These are phyloP conservation scores for Carex sylvatica DNA, from an alignment of 202 grass and related monocot species.

Conservation along the genomic window DNA sequence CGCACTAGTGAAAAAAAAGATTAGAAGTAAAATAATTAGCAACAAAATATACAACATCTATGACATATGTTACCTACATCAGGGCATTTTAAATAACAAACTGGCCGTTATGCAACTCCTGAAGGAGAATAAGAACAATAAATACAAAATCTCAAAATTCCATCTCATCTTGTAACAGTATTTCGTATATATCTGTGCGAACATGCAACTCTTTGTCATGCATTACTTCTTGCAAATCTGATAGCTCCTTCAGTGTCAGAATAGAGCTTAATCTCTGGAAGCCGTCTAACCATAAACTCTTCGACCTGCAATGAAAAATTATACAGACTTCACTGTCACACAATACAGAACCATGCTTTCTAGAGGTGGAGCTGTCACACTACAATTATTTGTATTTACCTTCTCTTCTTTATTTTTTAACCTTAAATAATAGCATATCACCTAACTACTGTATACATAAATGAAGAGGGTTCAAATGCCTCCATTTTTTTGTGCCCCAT, in stretches of 20 bases:
- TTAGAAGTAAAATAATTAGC: neutral
- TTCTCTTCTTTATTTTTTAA: neutral
- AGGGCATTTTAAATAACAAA: neutral
- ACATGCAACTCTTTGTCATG: conserved; percentile 80
- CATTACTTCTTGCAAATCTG: conserved; percentile 99
- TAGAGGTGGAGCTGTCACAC: neutral
- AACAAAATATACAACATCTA: conserved; percentile 26
- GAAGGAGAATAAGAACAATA: conserved; percentile 1
- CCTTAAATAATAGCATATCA: neutral
- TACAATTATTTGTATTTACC: neutral
- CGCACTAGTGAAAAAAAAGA: conserved; percentile 17
- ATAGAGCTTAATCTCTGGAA: conserved; percentile 75
- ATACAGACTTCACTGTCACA: neutral
- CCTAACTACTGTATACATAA: neutral
- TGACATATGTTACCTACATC: conserved; percentile 5
- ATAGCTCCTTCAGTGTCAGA: conserved; percentile 76
- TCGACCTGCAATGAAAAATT: conserved; percentile 50
- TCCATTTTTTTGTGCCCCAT: no score
- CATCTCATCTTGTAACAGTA: conserved; percentile 80
- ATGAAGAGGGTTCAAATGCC: no score
- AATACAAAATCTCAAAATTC: conserved; percentile 28
- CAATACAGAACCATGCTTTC: neutral
- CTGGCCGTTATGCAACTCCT: neutral
- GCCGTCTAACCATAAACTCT: conserved; percentile 92
- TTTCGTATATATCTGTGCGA: conserved; percentile 90